Base-by-base conservation (phyloP, 495 filamentous ascomycete species). In the Hypoxylon lienhwacheense region DNA sequence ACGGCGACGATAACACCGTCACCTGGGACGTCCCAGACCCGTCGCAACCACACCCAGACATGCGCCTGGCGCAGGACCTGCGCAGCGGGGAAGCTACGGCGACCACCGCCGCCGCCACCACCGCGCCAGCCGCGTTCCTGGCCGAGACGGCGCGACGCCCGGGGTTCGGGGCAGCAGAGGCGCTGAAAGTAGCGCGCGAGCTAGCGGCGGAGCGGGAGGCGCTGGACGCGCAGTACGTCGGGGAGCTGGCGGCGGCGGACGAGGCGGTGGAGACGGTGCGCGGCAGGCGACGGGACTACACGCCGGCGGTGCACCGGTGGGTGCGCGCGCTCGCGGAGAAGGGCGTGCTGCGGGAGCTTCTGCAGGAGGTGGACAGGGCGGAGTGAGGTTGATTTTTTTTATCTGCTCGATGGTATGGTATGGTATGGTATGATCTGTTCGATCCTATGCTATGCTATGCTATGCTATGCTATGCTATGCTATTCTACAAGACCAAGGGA, bases 251-350 rank as follows among this genome's bases (percentile, higher is more conserved):
- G 1, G 32, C 47, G 1, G 46, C 58, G 5, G 51, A 61, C 14
- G 66, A 65, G 6, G 53, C 63, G 20, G 55, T 62, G 12, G 64
- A 55, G 20, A 55, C 34, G 15, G 46, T 69, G 10, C 59, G 61
- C 5, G 70, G 70, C 1, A 63, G 74, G 2, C 70, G 64, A 45
- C 65, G 66, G 29, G 73, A 77, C 39, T 69, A 71, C 45, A 73
- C 69, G 3, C 70, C 65, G 0, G 71, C 71, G 1, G 56, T 78
- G 2, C 75, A 78, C 33, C 61, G 66, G 20, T 78, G 75, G 75
- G 69, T 76, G 14, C 59, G 55, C 16, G 68, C 54, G 45, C 62
- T 78, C 7, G 73, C 72, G 1, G 66, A 71, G 28, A 72, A 70
- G 33, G 73, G 73, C 0, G 59, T 70, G 10, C 49, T 78, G 21